Conservation (phyloP, 139 green algal species). For the Chlorella sp. region DNA sequence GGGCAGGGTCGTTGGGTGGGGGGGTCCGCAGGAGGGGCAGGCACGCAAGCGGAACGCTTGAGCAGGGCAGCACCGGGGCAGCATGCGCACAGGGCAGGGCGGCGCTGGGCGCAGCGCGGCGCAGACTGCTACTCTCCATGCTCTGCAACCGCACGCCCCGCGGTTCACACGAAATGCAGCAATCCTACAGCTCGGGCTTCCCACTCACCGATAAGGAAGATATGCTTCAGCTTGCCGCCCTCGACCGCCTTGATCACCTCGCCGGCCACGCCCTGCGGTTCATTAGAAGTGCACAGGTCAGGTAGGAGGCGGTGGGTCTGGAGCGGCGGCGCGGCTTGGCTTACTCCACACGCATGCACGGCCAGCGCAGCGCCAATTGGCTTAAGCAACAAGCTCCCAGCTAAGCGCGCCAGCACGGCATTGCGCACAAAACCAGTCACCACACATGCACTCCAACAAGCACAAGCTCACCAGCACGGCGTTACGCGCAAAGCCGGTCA, state of each 20-base stretch:
- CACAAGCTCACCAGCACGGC: too few species aligned
- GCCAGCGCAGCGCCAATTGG: too few species aligned
- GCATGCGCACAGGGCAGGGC: not conserved
- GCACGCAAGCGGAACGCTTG: not conserved
- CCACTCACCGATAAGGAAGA: conserved; percentile 45
- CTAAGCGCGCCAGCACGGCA: too few species aligned
- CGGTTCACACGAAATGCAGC: not conserved
- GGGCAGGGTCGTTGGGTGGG: not conserved
- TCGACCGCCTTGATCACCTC: conserved; percentile 43
- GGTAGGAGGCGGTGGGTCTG: too few species aligned
- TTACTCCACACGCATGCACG: too few species aligned
- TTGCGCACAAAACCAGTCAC: too few species aligned
- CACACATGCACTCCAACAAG: too few species aligned
- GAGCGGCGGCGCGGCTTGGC: too few species aligned
- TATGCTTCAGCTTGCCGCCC: conserved; percentile 48
- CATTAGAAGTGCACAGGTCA: too few species aligned
- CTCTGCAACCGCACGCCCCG: not conserved
- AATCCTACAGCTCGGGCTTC: not conserved
- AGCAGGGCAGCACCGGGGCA: not conserved
- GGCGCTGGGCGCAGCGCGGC: not conserved
- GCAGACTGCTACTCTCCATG: not conserved
- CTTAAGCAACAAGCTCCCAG: too few species aligned
- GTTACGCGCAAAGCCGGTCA: conserved; percentile 41
- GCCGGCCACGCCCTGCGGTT: conserved; percentile 29
- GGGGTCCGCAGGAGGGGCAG: not conserved